Evolutionary conservation across 169 alveolate species (phyloP), one percentile per base, ranked within the genome.

Genomic region (Plasmodium knowlesi): DNA sequence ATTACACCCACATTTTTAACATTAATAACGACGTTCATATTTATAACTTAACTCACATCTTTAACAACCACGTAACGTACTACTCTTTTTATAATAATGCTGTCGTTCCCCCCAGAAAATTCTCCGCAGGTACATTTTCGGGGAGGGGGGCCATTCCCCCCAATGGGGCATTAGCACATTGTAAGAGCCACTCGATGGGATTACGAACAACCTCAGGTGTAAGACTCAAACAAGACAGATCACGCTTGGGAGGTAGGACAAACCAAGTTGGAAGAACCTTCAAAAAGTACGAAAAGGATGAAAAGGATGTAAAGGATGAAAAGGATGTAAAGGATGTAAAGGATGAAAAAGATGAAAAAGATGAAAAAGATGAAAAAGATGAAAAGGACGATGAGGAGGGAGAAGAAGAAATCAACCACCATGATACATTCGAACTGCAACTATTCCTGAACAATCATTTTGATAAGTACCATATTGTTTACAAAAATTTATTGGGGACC

Each of bases 1-100:
- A 78, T 46, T 70, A 91, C n/a, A 91, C 95, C 8, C 95, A 91
- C 74, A 91, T 91, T 19, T 91, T 91, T 57, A 82, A 91, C 53
- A 91, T 91, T 43, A 91, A 91, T 39, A 91, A 82, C 8, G 95
- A 91, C 71, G 43, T 91, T 3, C 95, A 91, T 14, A 91, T 91
- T 50, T 91, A 91, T 61, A 91, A 91, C 53, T 10, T 91, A 10
- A 91, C 80, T 12, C 91, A 91, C 71, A 91, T 91, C 6, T 91
- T 81, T 82, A 91, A 91, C 46, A 91, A 91, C 81, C 95, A 91
- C 28, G 81, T 91, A 19, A 46, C 30, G 4, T 91, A 82, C 30
- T 91, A 91, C 71, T 91, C 95, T 5, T 91, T 91, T 25, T 91
- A 91, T 43, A 81, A 86, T 25, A 12, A 34, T 8, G 70, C 25